Conservation (phyloP, 805 yeast species). For the Ogataea angusta region DNA sequence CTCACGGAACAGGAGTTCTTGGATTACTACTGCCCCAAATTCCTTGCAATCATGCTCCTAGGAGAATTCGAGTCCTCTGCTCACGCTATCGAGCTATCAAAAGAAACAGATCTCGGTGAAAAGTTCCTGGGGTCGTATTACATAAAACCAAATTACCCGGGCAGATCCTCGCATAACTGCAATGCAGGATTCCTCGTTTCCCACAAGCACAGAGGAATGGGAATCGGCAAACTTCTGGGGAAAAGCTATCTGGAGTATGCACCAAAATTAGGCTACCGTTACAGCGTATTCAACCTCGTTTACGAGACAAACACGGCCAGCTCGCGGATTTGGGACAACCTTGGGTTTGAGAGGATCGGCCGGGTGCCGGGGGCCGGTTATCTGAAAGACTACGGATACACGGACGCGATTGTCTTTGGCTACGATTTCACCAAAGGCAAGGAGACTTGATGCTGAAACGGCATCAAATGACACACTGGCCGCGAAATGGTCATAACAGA, state of each 20-base stretch:
- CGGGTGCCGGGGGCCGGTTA: slow-evolving; percentile 68
- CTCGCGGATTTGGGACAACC: slow-evolving; percentile 70
- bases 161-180: slow-evolving; percentile 82
- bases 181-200: slow-evolving; percentile 84
- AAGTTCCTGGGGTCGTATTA: slow-evolving; percentile 69
- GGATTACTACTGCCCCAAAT: slow-evolving; percentile 66
- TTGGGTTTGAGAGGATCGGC: slow-evolving; percentile 83
- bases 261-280: slow-evolving; percentile 71
- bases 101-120: slow-evolving; percentile 39
- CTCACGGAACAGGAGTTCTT: slow-evolving; percentile 48
- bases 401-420: slow-evolving; percentile 79
- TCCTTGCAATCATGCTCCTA: slow-evolving; percentile 58
- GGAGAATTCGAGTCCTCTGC: slow-evolving; percentile 33
- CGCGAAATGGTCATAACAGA: not conserved
- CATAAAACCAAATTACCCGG: slow-evolving; percentile 82
- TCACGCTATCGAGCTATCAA: slow-evolving; percentile 5
- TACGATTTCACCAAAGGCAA: slow-evolving; percentile 37
- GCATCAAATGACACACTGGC: not conserved
- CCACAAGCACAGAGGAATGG: slow-evolving; percentile 51
- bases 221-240: slow-evolving; percentile 69
- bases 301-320: slow-evolving; percentile 80
- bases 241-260: slow-evolving; percentile 66
- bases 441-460: not conserved
- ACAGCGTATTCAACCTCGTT: slow-evolving; percentile 85
- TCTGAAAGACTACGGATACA: slow-evolving; percentile 61